Evolutionary conservation across 2,329 filamentous ascomycete species (phyloP), one percentile per base, ranked within the genome.

Genomic region (Aspergillus sp.): DNA sequence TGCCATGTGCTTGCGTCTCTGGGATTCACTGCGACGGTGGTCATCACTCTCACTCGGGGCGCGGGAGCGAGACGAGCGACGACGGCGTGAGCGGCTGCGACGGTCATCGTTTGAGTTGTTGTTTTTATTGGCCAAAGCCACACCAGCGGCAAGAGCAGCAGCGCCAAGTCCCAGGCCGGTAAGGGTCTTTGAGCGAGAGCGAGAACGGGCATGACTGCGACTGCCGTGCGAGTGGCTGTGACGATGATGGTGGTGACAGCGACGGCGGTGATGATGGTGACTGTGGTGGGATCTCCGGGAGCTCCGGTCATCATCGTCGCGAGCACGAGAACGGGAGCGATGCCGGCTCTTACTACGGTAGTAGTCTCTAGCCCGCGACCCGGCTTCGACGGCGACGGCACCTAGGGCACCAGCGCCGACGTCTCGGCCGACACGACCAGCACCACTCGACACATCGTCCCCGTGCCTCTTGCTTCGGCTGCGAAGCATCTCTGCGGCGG

Each of bases 351-450:
- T 70, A 59, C 71, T 73, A 48, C 68, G 73, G 52, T 74, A 72
- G 49, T 72, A 71, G 53, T 76, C 78, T 46, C 71, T 69, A 27
- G 72, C 73, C 46, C 76, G 71, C 12, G 70, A 72, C 44, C 82
- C 69, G 23, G 75, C 80, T 60, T 82, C 79, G 13, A 80, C 81
- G 43, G 80, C 80, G 30, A 82, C 73, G 19, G 79, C 82, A 46
- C 82, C 82, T 3, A 84, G 62, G 9, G 79, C 79, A 48, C 79
- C 81, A 49, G 81, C 82, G 38, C 80, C 81, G 35, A 82, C 66
- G 41, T 78, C 74, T 55, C 76, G 69, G 5, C 69, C 68, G 10
- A 74, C 49, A 20, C 71, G 77, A 42, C 77, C 72, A 32, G 76
- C 61, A 25, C 73, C 73, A 53, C 72, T 70, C 39, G 78, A 76